Percentiles rank a stretch among this genome's conserved stretches.
These are phyloP conservation scores for Phytophthora idaei DNA, from an alignment of 352 stramenopile genomes.

Conservation along the genomic window DNA sequence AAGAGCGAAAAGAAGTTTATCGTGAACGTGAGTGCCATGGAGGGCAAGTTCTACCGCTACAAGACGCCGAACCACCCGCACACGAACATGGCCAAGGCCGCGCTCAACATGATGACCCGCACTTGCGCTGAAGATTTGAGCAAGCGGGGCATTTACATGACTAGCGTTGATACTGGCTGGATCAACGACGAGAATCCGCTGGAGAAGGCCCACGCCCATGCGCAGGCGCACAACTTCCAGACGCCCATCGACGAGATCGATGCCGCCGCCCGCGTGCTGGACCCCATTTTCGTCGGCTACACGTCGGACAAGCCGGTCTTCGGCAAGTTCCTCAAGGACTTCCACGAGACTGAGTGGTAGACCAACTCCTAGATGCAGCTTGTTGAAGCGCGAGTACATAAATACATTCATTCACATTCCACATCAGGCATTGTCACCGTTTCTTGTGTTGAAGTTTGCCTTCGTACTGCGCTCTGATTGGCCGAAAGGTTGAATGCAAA, in stretches of 20 bases:
- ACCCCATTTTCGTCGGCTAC: slow-evolving; percentile 94
- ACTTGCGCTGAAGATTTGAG: slow-evolving; percentile 95
- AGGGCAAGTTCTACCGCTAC: slow-evolving; percentile 98
- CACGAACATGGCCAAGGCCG: slow-evolving; percentile 98
- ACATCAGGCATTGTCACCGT: slow-evolving; percentile 11
- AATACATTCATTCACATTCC: slow-evolving; percentile 22
- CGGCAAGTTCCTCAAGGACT: slow-evolving; percentile 91
- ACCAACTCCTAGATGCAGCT: slow-evolving; percentile 6
- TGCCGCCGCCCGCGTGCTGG: slow-evolving; percentile 93
- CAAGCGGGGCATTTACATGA: slow-evolving; percentile 97
- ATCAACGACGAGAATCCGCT: slow-evolving; percentile 99
- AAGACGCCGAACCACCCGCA: slow-evolving; percentile 98
- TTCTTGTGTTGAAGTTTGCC: slow-evolving; percentile 31
- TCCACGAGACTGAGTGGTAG: slow-evolving; percentile 91
- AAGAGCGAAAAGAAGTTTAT: slow-evolving; percentile 89
- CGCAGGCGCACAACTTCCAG: slow-evolving; percentile 93
- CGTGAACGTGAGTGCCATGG: slow-evolving; percentile 98
- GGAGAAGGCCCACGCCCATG: slow-evolving; percentile 93
- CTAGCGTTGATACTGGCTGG: slow-evolving; percentile 98
- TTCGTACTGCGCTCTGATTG: slow-evolving; percentile 20
- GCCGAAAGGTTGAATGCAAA: slow-evolving; percentile 22
- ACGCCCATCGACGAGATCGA: slow-evolving; percentile 98
- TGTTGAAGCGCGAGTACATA: not conserved
- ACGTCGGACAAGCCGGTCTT: slow-evolving; percentile 68
- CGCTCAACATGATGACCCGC: slow-evolving; percentile 98